Conservation (phyloP, 805 yeast genomes). For the Metahyphopichia silvanorum region DNA sequence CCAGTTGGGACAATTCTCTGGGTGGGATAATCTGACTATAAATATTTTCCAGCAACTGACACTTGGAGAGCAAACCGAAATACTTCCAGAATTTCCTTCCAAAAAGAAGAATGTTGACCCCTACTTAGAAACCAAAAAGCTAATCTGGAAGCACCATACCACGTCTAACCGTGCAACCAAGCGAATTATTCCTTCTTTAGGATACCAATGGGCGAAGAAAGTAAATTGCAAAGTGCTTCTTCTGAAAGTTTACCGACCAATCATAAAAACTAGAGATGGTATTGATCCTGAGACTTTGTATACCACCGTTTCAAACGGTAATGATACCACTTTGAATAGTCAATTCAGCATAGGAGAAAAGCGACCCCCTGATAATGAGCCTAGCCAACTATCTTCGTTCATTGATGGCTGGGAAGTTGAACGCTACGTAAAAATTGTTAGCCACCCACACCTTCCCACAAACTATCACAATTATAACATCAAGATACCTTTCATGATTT, state of each 20-base stretch:
- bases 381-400: constrained; percentile 6
- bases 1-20: constrained; percentile 70
- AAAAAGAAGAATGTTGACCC: too few relatives aligned
- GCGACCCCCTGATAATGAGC: too few relatives aligned
- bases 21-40: constrained; percentile 60
- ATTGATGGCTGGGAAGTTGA: constrained; percentile 24
- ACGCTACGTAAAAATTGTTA: constrained; percentile 20
- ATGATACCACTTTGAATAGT: too few relatives aligned
- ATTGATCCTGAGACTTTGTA: constrained; percentile 12
- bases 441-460: constrained; percentile 7
- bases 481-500: constrained; percentile 17
- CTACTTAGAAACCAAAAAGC: too few relatives aligned
- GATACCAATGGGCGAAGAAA: constrained; percentile 29
- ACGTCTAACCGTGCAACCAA: too few relatives aligned
- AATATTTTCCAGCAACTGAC: constrained; percentile 7
- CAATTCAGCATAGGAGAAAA: too few relatives aligned
- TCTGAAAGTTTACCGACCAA: constrained; percentile 26
- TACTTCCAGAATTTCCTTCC: not conserved
- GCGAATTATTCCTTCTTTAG: constrained; percentile 27
- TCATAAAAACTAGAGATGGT: not conserved
- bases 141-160: too few relatives aligned
- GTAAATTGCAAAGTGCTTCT: constrained; percentile 22
- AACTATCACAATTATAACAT: constrained; percentile 4
- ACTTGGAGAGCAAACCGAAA: not conserved
- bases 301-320: constrained; percentile 4